phyloP scores from a whole-genome alignment of 345 rosid genomes.

The Syzygium oleosum region DNA sequence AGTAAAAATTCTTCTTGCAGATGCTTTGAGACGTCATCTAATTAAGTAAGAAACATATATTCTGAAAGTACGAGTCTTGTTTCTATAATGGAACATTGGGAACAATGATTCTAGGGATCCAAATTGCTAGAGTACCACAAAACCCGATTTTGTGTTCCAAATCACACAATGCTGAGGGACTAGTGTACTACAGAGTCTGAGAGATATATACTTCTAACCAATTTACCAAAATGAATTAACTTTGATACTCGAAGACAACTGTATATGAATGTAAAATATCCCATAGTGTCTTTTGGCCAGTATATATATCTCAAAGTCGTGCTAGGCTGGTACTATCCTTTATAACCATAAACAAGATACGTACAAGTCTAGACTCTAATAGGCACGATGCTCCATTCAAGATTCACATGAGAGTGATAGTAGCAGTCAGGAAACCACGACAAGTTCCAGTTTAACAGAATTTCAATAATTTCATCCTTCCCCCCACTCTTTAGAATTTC shows the following conservation, averaged over 20 bases:
- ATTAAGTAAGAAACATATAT: not conserved
- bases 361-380: not conserved
- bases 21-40: not conserved
- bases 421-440: not conserved
- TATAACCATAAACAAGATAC: not conserved
- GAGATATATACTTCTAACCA: not conserved
- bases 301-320: not conserved
- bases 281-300: not conserved
- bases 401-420: not conserved
- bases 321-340: not conserved
- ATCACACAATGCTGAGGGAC: not conserved
- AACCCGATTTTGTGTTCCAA: not conserved
- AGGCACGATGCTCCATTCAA: not conserved
- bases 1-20: not conserved
- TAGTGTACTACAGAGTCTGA: not conserved
- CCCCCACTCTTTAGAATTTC: not conserved
- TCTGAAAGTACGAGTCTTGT: not conserved
- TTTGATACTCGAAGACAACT: not conserved
- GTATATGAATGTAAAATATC: not conserved
- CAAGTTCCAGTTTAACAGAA: not conserved
- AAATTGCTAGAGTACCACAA: not conserved
- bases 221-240: not conserved
- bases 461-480: not conserved
- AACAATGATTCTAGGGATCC: not conserved
- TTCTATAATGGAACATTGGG: not conserved